A percentile compares a stretch with the other conserved stretches of the same genome.
Evolutionary conservation across 2,329 filamentous ascomycete species (phyloP).

Genomic region (Cryphonectria parasitica): DNA sequence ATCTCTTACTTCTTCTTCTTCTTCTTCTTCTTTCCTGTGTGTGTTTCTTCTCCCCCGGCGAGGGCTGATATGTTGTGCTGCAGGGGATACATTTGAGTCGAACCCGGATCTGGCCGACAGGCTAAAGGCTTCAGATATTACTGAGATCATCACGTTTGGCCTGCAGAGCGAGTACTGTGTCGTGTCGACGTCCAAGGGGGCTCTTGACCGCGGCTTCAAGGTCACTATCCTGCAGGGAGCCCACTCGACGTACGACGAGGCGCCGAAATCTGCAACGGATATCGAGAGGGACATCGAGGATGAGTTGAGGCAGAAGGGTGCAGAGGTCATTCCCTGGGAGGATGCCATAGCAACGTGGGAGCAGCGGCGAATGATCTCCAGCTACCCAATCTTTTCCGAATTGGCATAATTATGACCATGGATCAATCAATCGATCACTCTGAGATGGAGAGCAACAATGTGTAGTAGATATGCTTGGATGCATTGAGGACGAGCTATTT

Average conservation of each 20-base stretch:
- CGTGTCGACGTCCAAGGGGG: conserved; percentile 35
- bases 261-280: conserved; percentile 33
- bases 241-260: conserved; percentile 39
- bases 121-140: conserved; percentile 34
- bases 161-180: conserved; percentile 42
- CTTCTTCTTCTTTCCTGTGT: neutral
- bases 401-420: neutral
- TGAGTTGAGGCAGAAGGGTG: conserved; percentile 32
- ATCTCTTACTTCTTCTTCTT: no score
- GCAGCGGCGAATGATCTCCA: conserved; percentile 27
- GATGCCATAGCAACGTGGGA: conserved; percentile 27
- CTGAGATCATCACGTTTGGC: conserved; percentile 36
- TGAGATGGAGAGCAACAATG: neutral
- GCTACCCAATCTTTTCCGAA: conserved; percentile 23
- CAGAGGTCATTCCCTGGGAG: conserved; percentile 33
- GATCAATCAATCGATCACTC: neutral
- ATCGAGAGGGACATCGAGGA: conserved; percentile 38
- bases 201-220: conserved; percentile 36
- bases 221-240: conserved; percentile 38
- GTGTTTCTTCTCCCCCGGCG: no score
- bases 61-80: neutral
- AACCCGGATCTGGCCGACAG: conserved; percentile 36
- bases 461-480: neutral
- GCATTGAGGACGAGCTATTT: neutral
- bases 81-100: conserved; percentile 38